Conservation (phyloP, 2,329 filamentous ascomycete genomes). For the Purpureocillium lavendulum region DNA sequence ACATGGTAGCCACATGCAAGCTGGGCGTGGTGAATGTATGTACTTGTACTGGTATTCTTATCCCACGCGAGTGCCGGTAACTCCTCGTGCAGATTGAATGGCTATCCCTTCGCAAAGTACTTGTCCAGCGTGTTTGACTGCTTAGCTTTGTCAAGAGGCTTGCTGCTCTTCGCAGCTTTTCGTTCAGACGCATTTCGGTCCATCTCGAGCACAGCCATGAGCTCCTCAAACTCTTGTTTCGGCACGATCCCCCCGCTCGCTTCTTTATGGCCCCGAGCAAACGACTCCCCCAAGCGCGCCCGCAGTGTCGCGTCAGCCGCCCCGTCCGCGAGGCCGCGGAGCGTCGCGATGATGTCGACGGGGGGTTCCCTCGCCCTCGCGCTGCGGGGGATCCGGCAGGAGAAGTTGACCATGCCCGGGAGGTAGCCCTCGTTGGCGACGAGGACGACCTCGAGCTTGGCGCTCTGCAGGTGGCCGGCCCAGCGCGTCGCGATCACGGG, state of each 20-base stretch:
- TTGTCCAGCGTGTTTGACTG: constrained; percentile 42
- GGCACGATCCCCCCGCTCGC: constrained; percentile 58
- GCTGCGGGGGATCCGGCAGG: constrained; percentile 51
- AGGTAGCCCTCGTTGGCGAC: constrained; percentile 61
- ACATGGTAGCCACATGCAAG: too few relatives aligned
- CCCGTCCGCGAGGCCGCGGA: constrained; percentile 41
- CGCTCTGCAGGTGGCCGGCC: constrained; percentile 51
- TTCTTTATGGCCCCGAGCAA: constrained; percentile 59
- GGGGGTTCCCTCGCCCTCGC: constrained; percentile 44
- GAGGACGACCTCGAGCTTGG: constrained; percentile 53
- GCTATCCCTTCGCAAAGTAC: too few relatives aligned
- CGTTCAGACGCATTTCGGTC: constrained; percentile 19
- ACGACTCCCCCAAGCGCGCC: constrained; percentile 50
- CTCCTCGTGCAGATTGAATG: too few relatives aligned
- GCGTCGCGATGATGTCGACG: constrained; percentile 53
- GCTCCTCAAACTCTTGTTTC: constrained; percentile 53
- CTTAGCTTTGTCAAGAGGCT: constrained; percentile 15
- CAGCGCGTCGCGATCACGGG: constrained; percentile 60
- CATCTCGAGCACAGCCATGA: constrained; percentile 50
- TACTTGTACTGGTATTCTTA: too few relatives aligned
- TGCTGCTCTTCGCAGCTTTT: constrained; percentile 29
- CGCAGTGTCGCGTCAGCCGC: constrained; percentile 27
- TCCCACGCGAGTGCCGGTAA: too few relatives aligned
- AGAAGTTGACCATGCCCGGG: constrained; percentile 57
- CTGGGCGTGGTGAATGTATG: too few relatives aligned